A percentile compares a stretch with the other conserved stretches of the same genome.
phyloP scores from a whole-genome alignment of 768 basidiomycete species.

The Russula vinacea region DNA sequence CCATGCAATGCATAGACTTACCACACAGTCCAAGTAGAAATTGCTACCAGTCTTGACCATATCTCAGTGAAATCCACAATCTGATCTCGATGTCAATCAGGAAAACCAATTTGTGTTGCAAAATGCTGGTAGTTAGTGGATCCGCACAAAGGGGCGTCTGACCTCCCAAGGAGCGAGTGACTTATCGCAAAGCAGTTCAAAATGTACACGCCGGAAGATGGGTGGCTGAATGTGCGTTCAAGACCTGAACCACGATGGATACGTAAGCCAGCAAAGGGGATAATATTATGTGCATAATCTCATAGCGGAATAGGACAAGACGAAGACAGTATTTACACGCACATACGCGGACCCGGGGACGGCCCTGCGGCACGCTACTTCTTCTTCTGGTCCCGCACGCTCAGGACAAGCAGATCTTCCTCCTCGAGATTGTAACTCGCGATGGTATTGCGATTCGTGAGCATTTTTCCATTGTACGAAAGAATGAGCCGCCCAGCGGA shows the following conservation, averaged over 20 bases:
- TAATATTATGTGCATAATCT: constrained; percentile 9
- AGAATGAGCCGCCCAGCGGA: constrained; percentile 78
- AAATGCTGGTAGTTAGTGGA: neutral
- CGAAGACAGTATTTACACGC: neutral
- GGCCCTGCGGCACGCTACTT: constrained; percentile 38
- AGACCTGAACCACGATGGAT: neutral
- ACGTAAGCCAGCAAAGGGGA: neutral
- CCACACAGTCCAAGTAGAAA: too few relatives aligned
- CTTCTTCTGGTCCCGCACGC: constrained; percentile 73
- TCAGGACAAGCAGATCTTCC: constrained; percentile 78
- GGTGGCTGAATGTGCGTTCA: neutral
- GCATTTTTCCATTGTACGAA: constrained; percentile 77
- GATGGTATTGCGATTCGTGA: constrained; percentile 82
- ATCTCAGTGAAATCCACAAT: neutral
- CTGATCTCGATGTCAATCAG: neutral
- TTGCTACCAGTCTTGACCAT: too few relatives aligned
- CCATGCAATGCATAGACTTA: too few relatives aligned
- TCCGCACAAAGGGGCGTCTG: neutral
- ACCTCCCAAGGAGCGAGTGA: neutral
- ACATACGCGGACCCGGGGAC: neutral
- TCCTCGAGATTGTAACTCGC: constrained; percentile 89
- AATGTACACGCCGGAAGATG: neutral
- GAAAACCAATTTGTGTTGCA: neutral
- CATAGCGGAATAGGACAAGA: neutral
- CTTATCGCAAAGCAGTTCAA: neutral